Evolutionary conservation across 352 stramenopile genomes (phyloP).

Genomic region (Globisporangium mamillatum): DNA sequence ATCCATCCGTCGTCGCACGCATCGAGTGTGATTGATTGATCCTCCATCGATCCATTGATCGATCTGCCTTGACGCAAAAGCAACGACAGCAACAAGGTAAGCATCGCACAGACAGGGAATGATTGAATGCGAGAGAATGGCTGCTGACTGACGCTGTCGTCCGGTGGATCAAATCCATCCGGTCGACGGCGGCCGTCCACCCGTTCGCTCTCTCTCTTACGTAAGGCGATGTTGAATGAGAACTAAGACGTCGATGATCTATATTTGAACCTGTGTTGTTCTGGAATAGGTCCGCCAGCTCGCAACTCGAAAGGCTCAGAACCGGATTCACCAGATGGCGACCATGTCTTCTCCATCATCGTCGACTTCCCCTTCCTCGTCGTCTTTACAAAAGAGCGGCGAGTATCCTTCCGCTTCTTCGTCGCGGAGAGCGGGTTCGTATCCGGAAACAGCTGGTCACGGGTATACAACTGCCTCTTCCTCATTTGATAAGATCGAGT

Average conservation of each 20-base stretch:
- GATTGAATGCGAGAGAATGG: constrained; percentile 2
- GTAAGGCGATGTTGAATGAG: neutral
- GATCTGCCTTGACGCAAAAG: constrained; percentile 13
- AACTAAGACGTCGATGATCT: constrained; percentile 3
- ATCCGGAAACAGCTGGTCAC: constrained; percentile 19
- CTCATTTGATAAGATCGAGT: constrained; percentile 30
- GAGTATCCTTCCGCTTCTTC: constrained; percentile 3
- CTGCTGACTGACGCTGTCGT: constrained; percentile 3
- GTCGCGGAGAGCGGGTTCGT: constrained; percentile 20
- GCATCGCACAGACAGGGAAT: neutral
- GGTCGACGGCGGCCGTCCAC: neutral
- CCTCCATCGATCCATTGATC: constrained; percentile 22
- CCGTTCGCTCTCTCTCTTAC: neutral
- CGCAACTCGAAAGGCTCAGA: constrained; percentile 8
- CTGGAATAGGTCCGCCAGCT: constrained; percentile 6
- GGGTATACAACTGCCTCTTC: constrained; percentile 16
- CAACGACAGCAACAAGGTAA: constrained; percentile 2
- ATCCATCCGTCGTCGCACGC: constrained; percentile 6
- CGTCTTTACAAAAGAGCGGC: constrained; percentile 10
- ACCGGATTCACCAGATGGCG: constrained; percentile 22
- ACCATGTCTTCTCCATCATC: constrained; percentile 18
- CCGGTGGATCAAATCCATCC: constrained; percentile 17
- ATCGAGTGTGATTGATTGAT: constrained; percentile 16
- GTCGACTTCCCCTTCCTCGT: constrained; percentile 6
- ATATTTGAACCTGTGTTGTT: constrained; percentile 6